Evolutionary conservation across 2,329 filamentous ascomycete species (phyloP).

Genomic region (Epichloe aotearoae): DNA sequence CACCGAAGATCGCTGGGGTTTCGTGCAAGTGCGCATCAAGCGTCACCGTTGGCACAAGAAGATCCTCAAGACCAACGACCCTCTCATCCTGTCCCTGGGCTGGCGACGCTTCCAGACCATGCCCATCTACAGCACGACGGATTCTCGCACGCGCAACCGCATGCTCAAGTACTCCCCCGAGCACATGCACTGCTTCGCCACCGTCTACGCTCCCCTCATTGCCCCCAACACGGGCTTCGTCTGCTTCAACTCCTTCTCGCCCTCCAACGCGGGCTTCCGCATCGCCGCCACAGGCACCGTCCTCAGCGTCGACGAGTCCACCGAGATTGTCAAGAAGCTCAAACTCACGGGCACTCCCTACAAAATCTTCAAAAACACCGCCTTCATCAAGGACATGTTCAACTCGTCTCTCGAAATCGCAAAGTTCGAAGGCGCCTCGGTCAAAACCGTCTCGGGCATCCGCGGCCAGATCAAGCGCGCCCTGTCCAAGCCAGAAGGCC

Average conservation of each 20-base stretch:
- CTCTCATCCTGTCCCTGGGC: constrained; percentile 89
- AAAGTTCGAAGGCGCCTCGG: constrained; percentile 92
- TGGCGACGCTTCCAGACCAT: constrained; percentile 92
- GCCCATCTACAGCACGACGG: constrained; percentile 88
- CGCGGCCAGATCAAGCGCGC: constrained; percentile 96
- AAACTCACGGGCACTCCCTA: constrained; percentile 88
- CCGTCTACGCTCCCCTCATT: constrained; percentile 93
- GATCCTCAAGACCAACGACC: constrained; percentile 96
- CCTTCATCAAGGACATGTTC: constrained; percentile 99
- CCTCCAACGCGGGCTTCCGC: constrained; percentile 77
- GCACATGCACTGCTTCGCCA: constrained; percentile 97
- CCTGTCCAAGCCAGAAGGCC: constrained; percentile 81
- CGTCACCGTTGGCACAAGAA: constrained; percentile 98
- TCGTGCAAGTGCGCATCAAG: constrained; percentile 92
- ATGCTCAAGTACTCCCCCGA: constrained; percentile 99
- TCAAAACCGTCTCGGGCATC: constrained; percentile 91
- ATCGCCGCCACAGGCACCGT: constrained; percentile 92
- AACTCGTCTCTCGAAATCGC: constrained; percentile 83
- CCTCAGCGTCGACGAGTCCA: constrained; percentile 84
- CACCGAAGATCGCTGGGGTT: constrained; percentile 92
- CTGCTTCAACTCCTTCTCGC: constrained; percentile 79
- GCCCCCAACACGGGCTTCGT: constrained; percentile 94
- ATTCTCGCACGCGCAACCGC: constrained; percentile 82
- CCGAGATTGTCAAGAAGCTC: constrained; percentile 98
- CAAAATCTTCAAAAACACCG: constrained; percentile 99